These are phyloP conservation scores for Sodiomyces alkalinus DNA, from an alignment of 2,329 filamentous ascomycete species.

Conservation along the genomic window DNA sequence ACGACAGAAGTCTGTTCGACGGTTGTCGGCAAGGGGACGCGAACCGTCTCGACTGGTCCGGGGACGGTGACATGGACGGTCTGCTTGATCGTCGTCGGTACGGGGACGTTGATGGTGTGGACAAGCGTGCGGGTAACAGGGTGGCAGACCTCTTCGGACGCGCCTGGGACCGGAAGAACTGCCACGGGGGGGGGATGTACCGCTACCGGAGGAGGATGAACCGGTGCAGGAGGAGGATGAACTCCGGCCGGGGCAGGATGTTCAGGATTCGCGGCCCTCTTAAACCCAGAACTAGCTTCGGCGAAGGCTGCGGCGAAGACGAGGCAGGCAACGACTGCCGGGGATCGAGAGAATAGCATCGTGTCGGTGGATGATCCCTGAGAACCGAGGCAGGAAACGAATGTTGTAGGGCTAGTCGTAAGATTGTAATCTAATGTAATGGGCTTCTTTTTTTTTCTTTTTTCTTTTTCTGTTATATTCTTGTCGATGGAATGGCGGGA, in stretches of 20 bases:
- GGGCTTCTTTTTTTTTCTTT: too few relatives aligned
- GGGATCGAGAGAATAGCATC: slow-evolving; percentile 4
- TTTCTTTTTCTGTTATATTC: too few relatives aligned
- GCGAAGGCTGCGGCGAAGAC: slow-evolving; percentile 3
- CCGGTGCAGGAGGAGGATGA: not conserved
- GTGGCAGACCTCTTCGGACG: not conserved
- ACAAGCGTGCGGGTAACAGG: slow-evolving; percentile 1
- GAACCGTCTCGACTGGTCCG: not conserved
- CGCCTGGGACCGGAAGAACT: too few relatives aligned
- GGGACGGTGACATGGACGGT: slow-evolving; percentile 4
- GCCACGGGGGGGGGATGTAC: not conserved
- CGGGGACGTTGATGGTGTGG: slow-evolving; percentile 4
- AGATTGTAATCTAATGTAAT: too few relatives aligned
- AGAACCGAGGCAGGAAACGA: too few relatives aligned
- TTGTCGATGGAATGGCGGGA: too few relatives aligned
- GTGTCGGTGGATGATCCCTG: too few relatives aligned
- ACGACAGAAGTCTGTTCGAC: slow-evolving; percentile 5
- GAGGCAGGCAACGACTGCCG: slow-evolving; percentile 4
- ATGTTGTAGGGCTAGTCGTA: too few relatives aligned
- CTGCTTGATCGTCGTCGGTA: slow-evolving; percentile 5
- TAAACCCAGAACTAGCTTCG: slow-evolving; percentile 6
- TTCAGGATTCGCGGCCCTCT: too few relatives aligned
- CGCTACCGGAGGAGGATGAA: not conserved
- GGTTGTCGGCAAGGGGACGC: slow-evolving; percentile 1
- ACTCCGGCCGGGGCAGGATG: slow-evolving; percentile 1